Base-by-base conservation (phyloP, 208 protist species). In the Lotmaria passim region DNA sequence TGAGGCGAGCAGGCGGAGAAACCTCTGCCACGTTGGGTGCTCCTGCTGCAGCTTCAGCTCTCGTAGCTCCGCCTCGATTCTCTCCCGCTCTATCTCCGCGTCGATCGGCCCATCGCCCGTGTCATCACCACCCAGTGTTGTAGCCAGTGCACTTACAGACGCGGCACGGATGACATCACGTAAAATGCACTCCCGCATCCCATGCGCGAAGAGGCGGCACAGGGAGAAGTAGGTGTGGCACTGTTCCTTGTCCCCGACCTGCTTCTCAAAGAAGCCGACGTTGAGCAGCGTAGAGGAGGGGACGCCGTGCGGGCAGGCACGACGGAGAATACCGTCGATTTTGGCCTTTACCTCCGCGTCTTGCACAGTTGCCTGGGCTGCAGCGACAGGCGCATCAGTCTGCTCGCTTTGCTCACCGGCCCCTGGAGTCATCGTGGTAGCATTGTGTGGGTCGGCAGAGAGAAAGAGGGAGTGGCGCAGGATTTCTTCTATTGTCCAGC, bases 201-300 rank as follows among this genome's bases (percentile, higher is more conserved):
- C 71, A 38, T 72, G 76, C 7, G 83, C 79, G 39, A 83, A 88
- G 51, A 77, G 71, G 1, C 83, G 75, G 60, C 69, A 78, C 14
- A 83, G 73, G 14, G 83, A 38, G 51, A 88, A 75, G 58, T 76
- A 85, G 31, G 79, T 79, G 77, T 88, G 79, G 14, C 73, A 73
- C 69, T 85, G 80, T 65, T 88, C 83, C 69, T 81, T 75, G 66
- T 88, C 83, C 3, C 83, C 83, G n/a, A 88, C 75, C 24, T 79
- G 73, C 53, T 77, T 72, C 58, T 88, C 83, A n/a, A 88, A 82
- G 67, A 82, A 82, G 61, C 55, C 50, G 8, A 73, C 50, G 56
- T 77, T 65, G 36, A 82, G n/a, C 10, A 82, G 72, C 0, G 64
- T 74, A 7, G 39, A 44, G 41, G 56, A 62, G 0, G 72, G 72